These are phyloP conservation scores for Adiantum capillusveneris DNA, from an alignment of 75 land plant species.

Conservation along the genomic window DNA sequence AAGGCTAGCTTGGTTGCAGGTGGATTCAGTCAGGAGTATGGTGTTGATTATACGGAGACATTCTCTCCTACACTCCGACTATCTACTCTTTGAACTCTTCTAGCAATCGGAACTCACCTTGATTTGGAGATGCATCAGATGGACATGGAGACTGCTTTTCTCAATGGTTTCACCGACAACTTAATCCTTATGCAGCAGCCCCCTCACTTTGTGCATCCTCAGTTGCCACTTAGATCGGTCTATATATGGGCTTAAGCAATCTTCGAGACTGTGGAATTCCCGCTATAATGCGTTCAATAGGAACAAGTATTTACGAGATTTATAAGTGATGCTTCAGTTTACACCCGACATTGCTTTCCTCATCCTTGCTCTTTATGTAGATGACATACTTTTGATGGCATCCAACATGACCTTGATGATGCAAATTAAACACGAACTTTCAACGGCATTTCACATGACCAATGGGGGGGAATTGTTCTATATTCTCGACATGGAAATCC, in stretches of 20 bases:
- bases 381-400: not conserved
- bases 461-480: too few species aligned
- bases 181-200: slow-evolving; percentile 2
- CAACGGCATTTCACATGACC: not conserved
- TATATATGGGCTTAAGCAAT: too few species aligned
- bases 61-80: not conserved
- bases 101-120: not conserved
- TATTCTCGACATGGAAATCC: not conserved
- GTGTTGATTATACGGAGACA: too few species aligned
- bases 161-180: not conserved
- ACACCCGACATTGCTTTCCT: not conserved
- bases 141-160: too few species aligned
- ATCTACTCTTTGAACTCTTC: not conserved
- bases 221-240: not conserved
- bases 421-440: not conserved
- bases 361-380: not conserved
- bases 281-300: not conserved
- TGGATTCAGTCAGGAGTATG: not conserved
- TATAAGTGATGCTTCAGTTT: not conserved
- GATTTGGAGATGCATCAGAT: not conserved
- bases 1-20: too few species aligned
- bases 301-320: not conserved
- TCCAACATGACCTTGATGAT: not conserved
- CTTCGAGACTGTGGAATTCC: slow-evolving; percentile 3
- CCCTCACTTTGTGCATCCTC: slow-evolving; percentile 3